Base-by-base conservation (phyloP, 2,329 filamentous ascomycete species). In the Phoma herbarum region DNA sequence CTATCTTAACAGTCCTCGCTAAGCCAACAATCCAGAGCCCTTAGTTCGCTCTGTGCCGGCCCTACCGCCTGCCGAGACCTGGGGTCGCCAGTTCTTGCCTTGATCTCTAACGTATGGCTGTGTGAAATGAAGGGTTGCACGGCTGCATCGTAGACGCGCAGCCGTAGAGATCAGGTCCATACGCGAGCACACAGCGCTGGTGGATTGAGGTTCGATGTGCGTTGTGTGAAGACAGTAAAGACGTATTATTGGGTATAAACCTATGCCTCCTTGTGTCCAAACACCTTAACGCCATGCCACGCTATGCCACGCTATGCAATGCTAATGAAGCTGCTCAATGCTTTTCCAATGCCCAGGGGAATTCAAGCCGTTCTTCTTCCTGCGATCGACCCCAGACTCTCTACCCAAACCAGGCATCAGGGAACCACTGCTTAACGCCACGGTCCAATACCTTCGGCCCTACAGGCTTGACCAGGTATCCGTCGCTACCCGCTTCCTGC, bases 391-490 rank as follows among this genome's bases (percentile, higher is more conserved):
- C 9, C 29, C 9, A 22, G 20, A 16, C 12, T 44, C 22, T 42
- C 37, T 41, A 53, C 57, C 49, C 59, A 20, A 64, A 18, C 11
- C 61, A 54, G 11, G 60, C 59, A 29, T 62, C 39, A 8, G 64
- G 62, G 26, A 64, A 70, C 66, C 64, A 70, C 22, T 66, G 63
- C 50, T 62, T 65, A 1, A 71, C 49, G 41, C 59, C 59, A 2
- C 57, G 54, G 48, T 73, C 71, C 57, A 77, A 51, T 16, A 65
- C 62, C 48, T 71, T 73, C 20, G 73, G 62, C 0, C 72, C 68
- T 26, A 75, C 61, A 3, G 75, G 75, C 58, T 77, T 76, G 10
- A 73, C 70, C 22, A 67, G 60, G 56, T 71, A 77, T 29, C 66
- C 69, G 35, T 76, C 65, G 2, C 68, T 67, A 7, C 75, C 75